These are phyloP conservation scores for Euryodendron excelsum DNA, from an alignment of 148 eudicot genomes.

Conservation along the genomic window DNA sequence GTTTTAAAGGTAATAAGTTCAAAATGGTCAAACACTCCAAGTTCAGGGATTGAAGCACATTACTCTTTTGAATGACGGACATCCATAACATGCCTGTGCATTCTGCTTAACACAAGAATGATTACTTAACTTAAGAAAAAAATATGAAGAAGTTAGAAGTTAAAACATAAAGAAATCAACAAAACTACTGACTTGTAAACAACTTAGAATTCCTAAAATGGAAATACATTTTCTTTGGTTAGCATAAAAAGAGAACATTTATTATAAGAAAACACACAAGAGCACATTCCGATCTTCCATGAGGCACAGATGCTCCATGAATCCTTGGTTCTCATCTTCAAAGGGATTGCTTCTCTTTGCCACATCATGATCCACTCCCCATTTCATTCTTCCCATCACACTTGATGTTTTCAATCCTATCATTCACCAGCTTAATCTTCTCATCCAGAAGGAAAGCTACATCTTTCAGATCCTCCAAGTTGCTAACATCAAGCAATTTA, in stretches of 20 bases:
- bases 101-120: neutral
- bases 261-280: neutral
- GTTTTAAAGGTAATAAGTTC: neutral
- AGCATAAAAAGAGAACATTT: neutral
- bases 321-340: neutral
- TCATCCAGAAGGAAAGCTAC: neutral
- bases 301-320: neutral
- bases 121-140: too few species aligned
- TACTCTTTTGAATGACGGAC: neutral
- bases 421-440: neutral
- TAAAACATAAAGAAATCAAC: neutral
- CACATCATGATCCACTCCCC: neutral
- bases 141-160: too few species aligned
- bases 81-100: neutral
- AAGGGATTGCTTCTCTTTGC: neutral
- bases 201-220: neutral
- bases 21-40: too few species aligned
- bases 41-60: neutral
- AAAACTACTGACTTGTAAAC: neutral
- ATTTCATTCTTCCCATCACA: neutral
- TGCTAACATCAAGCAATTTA: neutral
- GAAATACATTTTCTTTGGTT: neutral
- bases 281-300: neutral
- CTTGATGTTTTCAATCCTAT: neutral
- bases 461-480: conserved; percentile 7